Evolutionary conservation across 2,329 filamentous ascomycete species (phyloP).

Genomic region (Lithohypha guttulata): DNA sequence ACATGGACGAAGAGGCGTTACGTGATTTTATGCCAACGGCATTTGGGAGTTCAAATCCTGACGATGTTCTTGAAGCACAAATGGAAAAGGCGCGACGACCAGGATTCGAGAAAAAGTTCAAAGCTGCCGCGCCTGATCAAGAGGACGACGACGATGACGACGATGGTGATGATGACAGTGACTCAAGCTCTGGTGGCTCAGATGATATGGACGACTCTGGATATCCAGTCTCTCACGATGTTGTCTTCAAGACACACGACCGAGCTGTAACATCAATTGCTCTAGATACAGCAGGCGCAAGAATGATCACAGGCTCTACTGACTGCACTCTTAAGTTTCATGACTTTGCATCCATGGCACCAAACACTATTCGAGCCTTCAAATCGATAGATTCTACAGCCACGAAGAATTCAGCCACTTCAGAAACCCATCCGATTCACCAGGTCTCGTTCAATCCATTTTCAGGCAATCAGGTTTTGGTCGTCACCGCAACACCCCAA

Average conservation of each 20-base stretch:
- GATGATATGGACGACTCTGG: conserved; percentile 68
- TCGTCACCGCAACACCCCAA: conserved; percentile 79
- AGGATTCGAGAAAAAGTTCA: conserved; percentile 27
- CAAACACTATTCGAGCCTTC: conserved; percentile 87
- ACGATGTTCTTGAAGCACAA: conserved; percentile 65
- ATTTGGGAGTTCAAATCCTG: conserved; percentile 72
- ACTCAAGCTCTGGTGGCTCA: conserved; percentile 49
- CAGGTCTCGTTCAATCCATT: conserved; percentile 77
- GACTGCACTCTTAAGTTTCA: conserved; percentile 89
- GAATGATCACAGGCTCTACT: conserved; percentile 79
- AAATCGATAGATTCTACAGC: conserved; percentile 79
- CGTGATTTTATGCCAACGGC: conserved; percentile 61
- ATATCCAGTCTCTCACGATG: conserved; percentile 84
- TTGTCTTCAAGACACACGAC: conserved; percentile 85
- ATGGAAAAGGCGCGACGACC: conserved; percentile 65
- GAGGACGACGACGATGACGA: conserved; percentile 30
- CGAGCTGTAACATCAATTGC: conserved; percentile 74
- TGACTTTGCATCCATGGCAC: conserved; percentile 92
- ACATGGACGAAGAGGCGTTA: conserved; percentile 34
- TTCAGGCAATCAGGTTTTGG: conserved; percentile 69
- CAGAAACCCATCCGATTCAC: conserved; percentile 81
- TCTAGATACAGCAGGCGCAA: conserved; percentile 71
- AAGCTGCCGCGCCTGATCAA: conserved; percentile 23
- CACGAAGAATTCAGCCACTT: conserved; percentile 56
- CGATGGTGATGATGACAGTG: conserved; percentile 37